These are phyloP conservation scores for Erodium chrysanthum DNA, from an alignment of 441 rosid species.

Conservation along the genomic window DNA sequence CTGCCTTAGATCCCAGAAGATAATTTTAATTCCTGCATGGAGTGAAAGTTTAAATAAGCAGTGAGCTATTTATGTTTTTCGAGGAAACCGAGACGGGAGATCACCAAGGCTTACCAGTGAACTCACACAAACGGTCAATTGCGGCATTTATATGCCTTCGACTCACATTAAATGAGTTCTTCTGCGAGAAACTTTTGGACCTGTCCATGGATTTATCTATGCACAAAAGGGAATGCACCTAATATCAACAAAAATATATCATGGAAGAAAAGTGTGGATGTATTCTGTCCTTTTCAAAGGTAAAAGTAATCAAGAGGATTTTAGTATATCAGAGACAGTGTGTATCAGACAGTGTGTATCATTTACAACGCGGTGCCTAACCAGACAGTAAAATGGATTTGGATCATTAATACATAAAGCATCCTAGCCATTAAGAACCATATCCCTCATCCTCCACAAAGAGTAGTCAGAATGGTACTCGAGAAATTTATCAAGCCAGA, in stretches of 20 bases:
- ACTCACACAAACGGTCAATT: constrained; percentile 75
- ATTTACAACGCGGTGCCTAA: not conserved
- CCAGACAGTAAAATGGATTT: not conserved
- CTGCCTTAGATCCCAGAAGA: constrained; percentile 85
- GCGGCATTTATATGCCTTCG: constrained; percentile 81
- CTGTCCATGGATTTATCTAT: constrained; percentile 56
- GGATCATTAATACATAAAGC: not conserved
- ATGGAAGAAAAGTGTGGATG: not conserved
- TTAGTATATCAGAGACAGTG: not conserved
- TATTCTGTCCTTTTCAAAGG: not conserved
- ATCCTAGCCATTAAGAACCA: not conserved
- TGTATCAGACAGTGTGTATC: not conserved
- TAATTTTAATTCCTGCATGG: constrained; percentile 76
- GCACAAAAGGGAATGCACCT: constrained; percentile 18
- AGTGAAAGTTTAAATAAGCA: constrained; percentile 16
- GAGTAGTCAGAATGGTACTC: no score
- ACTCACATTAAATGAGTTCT: constrained; percentile 76
- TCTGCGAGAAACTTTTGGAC: constrained; percentile 56
- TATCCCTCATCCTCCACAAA: no score
- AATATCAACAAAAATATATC: not conserved
- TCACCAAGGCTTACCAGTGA: constrained; percentile 48
- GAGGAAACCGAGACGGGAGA: constrained; percentile 6
- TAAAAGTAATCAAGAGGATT: not conserved
- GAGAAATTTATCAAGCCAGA: no score
- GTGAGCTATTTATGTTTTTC: constrained; percentile 10